Evolutionary conservation across 2,329 filamentous ascomycete species (phyloP).

Genomic region (Arthrobotrys sphaeroides): DNA sequence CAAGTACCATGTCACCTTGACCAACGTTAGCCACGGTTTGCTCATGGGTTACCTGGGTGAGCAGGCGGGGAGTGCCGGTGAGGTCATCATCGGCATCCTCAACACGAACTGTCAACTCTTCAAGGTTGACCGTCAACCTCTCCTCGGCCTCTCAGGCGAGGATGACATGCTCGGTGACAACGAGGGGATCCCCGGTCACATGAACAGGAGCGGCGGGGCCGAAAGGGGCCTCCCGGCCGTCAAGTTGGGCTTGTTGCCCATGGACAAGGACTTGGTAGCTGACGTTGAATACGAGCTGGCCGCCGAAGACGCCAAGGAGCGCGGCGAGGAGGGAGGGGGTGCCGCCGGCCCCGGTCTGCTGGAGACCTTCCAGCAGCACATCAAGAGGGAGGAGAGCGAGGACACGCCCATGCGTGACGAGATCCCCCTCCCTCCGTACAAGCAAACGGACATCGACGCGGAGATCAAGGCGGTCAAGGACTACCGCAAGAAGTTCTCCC

Average conservation of each 20-base stretch:
- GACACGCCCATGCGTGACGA: constrained; percentile 82
- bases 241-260: constrained; percentile 80
- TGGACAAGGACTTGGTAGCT: constrained; percentile 81
- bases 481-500: constrained; percentile 88
- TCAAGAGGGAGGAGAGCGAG: constrained; percentile 87
- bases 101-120: constrained; percentile 69
- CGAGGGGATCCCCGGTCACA: constrained; percentile 75
- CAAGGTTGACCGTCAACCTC: constrained; percentile 63
- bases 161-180: constrained; percentile 71
- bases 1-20: constrained; percentile 91
- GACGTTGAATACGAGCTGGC: constrained; percentile 88
- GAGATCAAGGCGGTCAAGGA: constrained; percentile 95
- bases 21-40: constrained; percentile 80
- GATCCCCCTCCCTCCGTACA: constrained; percentile 85
- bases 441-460: constrained; percentile 88
- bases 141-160: constrained; percentile 68
- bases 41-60: constrained; percentile 88
- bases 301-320: constrained; percentile 75
- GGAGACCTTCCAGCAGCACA: constrained; percentile 87
- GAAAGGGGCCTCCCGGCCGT: constrained; percentile 70
- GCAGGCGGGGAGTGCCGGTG: constrained; percentile 78
- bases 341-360: constrained; percentile 75
- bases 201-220: constrained; percentile 71
- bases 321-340: constrained; percentile 54
- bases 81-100: constrained; percentile 78